Evolutionary conservation across 768 basidiomycete species (phyloP), one percentile per base, ranked within the genome.

Genomic region (Psilocybe azurescens): DNA sequence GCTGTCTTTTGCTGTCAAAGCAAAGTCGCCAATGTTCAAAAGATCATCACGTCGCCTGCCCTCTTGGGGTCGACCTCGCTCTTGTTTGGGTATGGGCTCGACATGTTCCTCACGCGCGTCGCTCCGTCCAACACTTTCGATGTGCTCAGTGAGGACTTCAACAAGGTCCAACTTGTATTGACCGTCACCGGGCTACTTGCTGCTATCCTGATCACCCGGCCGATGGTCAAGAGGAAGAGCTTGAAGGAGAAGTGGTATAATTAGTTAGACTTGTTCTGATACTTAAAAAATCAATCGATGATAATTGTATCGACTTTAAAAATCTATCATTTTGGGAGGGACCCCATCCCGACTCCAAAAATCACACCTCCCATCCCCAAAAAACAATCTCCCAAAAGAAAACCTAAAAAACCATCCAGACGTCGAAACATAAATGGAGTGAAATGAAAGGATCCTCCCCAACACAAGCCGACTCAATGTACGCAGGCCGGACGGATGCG

Each of bases 61-160:
- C 81, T 93, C 2, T 85, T 97, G 28, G 97, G 98, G 74, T 96
- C 94, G 4, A 98, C 95, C 0, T 95, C 94, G 0, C 76, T 98
- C 5, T 85, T 98, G 29, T 88, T 98, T 69, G 86, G 89, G 1
- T 88, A 89, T 68, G 96, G 97, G 4, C 81, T 95, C 7, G 97
- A 99, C 75, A 80, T 98, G 65, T 98, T 98, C 83, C 78, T 88
- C 29, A 93, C 93, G 11, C 86, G 94, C 14, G 83, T 93, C 4
- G 85, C 92, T 41, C 94, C 96, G 1, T 95, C 94, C 10, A 88
- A 86, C 44, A 94, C 94, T 18, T 99, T 99, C 68, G 97, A 99
- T 70, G 88, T 97, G 28, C 84, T 99, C 7, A 93, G 86, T 67
- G 91, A 95, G 73, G 88, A 81, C 69, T 99, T 99, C 75, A 98